phyloP scores from a whole-genome alignment of 1,284 basidiomycete genomes.

The Volvariella volvacea region DNA sequence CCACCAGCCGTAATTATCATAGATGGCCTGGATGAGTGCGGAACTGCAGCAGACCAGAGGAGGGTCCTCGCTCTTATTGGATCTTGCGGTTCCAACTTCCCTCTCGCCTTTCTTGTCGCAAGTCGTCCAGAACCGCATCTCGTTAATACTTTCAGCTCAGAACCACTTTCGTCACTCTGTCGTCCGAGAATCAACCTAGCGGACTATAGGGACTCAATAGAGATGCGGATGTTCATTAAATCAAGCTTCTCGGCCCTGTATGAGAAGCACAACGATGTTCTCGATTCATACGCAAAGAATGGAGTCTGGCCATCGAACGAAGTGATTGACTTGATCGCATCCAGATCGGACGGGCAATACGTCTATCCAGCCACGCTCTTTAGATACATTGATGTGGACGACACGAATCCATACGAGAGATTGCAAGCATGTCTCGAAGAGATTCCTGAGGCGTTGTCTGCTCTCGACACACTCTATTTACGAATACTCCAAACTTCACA shows the following conservation, averaged over 20 bases:
- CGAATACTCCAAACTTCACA: too few species aligned
- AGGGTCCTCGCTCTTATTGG: background rate
- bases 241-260: too few species aligned
- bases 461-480: too few species aligned
- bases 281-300: background rate
- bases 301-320: constrained; percentile 10
- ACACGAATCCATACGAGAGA: background rate
- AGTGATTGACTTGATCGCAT: constrained; percentile 10
- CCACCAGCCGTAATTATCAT: background rate
- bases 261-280: too few species aligned
- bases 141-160: background rate
- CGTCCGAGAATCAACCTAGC: too few species aligned
- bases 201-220: too few species aligned
- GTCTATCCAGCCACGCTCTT: constrained; percentile 10
- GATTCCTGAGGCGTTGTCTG: too few species aligned
- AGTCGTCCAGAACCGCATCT: background rate
- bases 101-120: background rate
- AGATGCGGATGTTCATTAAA: too few species aligned
- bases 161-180: background rate
- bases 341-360: constrained; percentile 11
- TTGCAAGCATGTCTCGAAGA: too few species aligned
- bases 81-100: background rate
- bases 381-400: constrained; percentile 10
- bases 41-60: background rate
- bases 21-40: constrained; percentile 1